phyloP scores from a whole-genome alignment of 331 rosid species.

The Phaseolus coccineus region DNA sequence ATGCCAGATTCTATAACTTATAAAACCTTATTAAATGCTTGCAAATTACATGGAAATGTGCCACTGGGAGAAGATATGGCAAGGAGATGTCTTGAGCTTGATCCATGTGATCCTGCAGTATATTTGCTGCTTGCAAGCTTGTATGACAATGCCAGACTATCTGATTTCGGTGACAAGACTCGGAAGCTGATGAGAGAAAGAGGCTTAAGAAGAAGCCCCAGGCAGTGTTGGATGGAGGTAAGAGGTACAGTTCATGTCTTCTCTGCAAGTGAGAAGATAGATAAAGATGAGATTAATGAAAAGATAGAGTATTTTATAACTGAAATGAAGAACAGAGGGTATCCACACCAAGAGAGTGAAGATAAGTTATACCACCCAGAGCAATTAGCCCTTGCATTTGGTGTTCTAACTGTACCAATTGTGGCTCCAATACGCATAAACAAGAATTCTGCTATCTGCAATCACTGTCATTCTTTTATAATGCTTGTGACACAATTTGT shows the following conservation, averaged over 20 bases:
- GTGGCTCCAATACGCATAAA: constrained; percentile 50
- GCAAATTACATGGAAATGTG: constrained; percentile 63
- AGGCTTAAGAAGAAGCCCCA: constrained; percentile 60
- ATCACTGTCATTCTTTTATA: constrained; percentile 49
- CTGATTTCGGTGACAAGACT: constrained; percentile 61
- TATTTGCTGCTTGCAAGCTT: constrained; percentile 66
- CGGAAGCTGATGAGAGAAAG: constrained; percentile 63
- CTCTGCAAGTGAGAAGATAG: constrained; percentile 52
- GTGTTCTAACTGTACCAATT: constrained; percentile 54
- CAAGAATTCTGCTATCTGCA: constrained; percentile 48
- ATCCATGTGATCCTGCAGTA: constrained; percentile 66
- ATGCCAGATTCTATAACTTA: constrained; percentile 58
- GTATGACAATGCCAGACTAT: constrained; percentile 58
- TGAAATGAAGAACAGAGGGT: constrained; percentile 55
- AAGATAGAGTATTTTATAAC: constrained; percentile 51
- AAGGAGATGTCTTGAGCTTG: constrained; percentile 66
- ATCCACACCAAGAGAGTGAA: constrained; percentile 46
- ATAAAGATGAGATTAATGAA: constrained; percentile 44
- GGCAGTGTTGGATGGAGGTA: constrained; percentile 60
- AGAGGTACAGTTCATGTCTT: constrained; percentile 57
- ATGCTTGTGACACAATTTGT: constrained; percentile 41
- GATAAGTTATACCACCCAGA: constrained; percentile 48
- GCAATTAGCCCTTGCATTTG: constrained; percentile 61
- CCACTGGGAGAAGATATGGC: constrained; percentile 70
- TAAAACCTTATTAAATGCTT: constrained; percentile 68